These are phyloP conservation scores for Epithemia pelagica DNA, from an alignment of 108 stramenopile genomes.

Conservation along the genomic window DNA sequence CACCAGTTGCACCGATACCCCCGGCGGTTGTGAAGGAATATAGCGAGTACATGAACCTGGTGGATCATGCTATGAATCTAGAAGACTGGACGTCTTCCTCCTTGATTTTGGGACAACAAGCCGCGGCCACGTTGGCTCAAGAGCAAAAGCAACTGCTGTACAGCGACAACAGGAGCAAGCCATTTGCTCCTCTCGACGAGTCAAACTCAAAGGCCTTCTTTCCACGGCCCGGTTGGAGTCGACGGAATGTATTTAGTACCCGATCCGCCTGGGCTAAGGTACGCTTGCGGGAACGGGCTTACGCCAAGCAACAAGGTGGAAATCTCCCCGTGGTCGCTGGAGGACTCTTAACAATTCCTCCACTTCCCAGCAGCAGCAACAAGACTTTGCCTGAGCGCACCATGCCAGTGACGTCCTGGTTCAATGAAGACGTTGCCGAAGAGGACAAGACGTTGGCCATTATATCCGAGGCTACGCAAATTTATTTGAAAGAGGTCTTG, in stretches of 20 bases:
- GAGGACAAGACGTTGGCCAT: constrained; percentile 58
- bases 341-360: constrained; percentile 17
- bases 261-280: constrained; percentile 67
- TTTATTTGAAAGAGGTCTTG: constrained; percentile 54
- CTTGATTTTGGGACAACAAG: constrained; percentile 37
- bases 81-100: constrained; percentile 49
- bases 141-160: constrained; percentile 60
- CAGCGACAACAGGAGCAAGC: constrained; percentile 21
- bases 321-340: constrained; percentile 31
- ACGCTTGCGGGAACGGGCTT: constrained; percentile 39
- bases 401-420: constrained; percentile 33
- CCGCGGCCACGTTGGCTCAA: constrained; percentile 23
- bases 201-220: constrained; percentile 6
- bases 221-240: constrained; percentile 52
- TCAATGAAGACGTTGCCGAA: constrained; percentile 68
- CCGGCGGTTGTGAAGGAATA: constrained; percentile 33
- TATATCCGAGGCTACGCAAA: constrained; percentile 61
- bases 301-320: constrained; percentile 5
- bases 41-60: constrained; percentile 59
- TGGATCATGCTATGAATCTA: constrained; percentile 68
- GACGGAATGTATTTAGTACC: constrained; percentile 54
- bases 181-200: neutral
- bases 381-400: constrained; percentile 1
- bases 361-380: neutral
- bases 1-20: neutral